Evolutionary conservation across 1,284 basidiomycete species (phyloP).

Genomic region (Phaffia rhodozyma): DNA sequence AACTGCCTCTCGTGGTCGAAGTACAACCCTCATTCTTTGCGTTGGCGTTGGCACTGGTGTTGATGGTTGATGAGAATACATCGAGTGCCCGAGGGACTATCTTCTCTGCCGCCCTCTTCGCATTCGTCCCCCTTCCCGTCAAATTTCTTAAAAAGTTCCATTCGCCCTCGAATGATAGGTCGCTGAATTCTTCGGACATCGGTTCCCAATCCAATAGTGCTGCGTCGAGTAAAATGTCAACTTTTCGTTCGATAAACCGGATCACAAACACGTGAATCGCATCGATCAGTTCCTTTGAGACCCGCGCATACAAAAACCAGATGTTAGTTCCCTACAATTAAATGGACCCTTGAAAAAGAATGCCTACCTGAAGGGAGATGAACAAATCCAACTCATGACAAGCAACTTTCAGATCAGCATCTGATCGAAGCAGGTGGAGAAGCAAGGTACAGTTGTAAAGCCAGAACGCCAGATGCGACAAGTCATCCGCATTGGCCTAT

Average conservation of each 20-base stretch:
- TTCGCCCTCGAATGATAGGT: slow-evolving; percentile 86
- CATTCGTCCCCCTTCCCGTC: slow-evolving; percentile 42
- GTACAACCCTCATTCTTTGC: background rate
- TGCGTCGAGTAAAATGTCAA: slow-evolving; percentile 73
- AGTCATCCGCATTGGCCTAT: slow-evolving; percentile 67
- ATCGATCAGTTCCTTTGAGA: slow-evolving; percentile 65
- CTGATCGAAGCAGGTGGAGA: slow-evolving; percentile 78
- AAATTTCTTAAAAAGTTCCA: slow-evolving; percentile 63
- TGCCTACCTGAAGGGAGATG: slow-evolving; percentile 27
- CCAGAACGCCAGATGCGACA: slow-evolving; percentile 85
- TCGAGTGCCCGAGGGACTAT: slow-evolving; percentile 33
- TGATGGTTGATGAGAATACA: slow-evolving; percentile 24
- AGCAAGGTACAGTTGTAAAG: slow-evolving; percentile 80
- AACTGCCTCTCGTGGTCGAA: background rate
- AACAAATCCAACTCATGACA: slow-evolving; percentile 66
- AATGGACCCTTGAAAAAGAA: slow-evolving; percentile 18
- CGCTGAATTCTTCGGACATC: slow-evolving; percentile 62
- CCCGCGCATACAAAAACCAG: slow-evolving; percentile 33
- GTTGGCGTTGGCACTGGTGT: background rate
- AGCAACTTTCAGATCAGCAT: slow-evolving; percentile 56
- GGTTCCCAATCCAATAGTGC: slow-evolving; percentile 76
- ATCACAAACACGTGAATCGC: slow-evolving; percentile 95
- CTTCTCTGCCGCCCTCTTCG: slow-evolving; percentile 35
- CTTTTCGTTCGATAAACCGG: slow-evolving; percentile 74
- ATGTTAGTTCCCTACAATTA: slow-evolving; percentile 16